phyloP scores from a whole-genome alignment of 257 asterid genomes.

The Voacanga thouarsii region DNA sequence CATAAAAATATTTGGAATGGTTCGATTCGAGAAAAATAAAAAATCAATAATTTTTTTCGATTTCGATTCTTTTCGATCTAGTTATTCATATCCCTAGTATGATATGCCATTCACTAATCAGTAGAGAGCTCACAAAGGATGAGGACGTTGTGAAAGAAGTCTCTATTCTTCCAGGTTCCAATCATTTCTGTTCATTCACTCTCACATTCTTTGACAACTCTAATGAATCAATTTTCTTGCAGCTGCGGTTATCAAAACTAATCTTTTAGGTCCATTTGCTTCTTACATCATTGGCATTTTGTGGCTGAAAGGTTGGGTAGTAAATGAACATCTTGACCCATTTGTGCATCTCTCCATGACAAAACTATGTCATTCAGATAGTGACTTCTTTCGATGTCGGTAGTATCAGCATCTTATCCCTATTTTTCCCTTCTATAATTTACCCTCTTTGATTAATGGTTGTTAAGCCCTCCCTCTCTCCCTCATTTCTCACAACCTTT shows the following conservation, averaged over 20 bases:
- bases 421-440: not conserved
- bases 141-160: not conserved
- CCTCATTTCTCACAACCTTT: too few species aligned
- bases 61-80: too few species aligned
- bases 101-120: not conserved
- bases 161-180: not conserved
- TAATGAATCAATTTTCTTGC: slow-evolving; percentile 4
- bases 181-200: slow-evolving; percentile 1
- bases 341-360: slow-evolving; percentile 14
- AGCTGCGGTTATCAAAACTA: slow-evolving; percentile 1
- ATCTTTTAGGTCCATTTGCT: slow-evolving; percentile 24
- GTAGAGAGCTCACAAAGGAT: not conserved
- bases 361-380: slow-evolving; percentile 14
- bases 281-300: slow-evolving; percentile 27
- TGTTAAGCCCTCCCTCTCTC: not conserved
- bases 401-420: not conserved
- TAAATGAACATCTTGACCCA: slow-evolving; percentile 42
- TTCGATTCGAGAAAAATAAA: too few species aligned
- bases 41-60: too few species aligned
- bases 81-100: too few species aligned
- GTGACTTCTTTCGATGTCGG: slow-evolving; percentile 20
- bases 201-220: slow-evolving; percentile 14
- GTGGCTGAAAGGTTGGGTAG: slow-evolving; percentile 31
- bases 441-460: not conserved
- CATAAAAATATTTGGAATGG: too few species aligned